Percentiles rank a stretch among this genome's conserved stretches.
Conservation (phyloP, 257 asterid genomes). For the Nicotiana sylvestris region DNA sequence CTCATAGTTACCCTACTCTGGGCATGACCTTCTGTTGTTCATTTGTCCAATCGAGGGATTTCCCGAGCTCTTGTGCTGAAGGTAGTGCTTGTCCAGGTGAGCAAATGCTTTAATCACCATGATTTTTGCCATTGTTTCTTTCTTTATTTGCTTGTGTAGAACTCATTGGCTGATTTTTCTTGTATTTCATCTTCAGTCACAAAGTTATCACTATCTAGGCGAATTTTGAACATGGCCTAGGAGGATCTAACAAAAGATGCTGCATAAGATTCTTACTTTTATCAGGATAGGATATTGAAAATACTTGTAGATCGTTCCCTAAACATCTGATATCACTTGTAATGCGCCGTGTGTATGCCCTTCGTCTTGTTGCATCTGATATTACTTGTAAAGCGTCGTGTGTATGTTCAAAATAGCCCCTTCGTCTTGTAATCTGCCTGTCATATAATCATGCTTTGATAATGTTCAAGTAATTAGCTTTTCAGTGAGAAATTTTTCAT, state of each 20-base stretch:
- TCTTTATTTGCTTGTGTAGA: background rate
- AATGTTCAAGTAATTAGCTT: background rate
- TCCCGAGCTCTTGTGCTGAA: background rate
- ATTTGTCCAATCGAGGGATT: background rate
- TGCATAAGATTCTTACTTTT: background rate
- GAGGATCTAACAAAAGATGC: background rate
- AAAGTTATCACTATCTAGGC: background rate
- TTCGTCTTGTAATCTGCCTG: background rate
- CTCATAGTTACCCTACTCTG: conserved; percentile 60
- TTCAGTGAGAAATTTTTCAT: background rate
- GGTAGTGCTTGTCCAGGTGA: conserved; percentile 2
- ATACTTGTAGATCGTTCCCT: background rate
- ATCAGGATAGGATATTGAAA: background rate
- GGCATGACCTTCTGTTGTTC: conserved; percentile 36
- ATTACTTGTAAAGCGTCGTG: background rate
- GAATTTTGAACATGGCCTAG: background rate
- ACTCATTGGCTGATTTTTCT: background rate
- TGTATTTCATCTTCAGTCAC: background rate
- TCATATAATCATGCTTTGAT: background rate
- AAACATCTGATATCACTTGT: background rate
- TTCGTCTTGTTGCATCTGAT: background rate
- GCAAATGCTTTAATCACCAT: background rate
- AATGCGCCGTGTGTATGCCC: background rate
- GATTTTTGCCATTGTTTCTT: background rate
- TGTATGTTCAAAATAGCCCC: background rate